Evolutionary conservation across 345 rosid genomes (phyloP), one percentile per base, ranked within the genome.

Genomic region (Iberis pinnata): DNA sequence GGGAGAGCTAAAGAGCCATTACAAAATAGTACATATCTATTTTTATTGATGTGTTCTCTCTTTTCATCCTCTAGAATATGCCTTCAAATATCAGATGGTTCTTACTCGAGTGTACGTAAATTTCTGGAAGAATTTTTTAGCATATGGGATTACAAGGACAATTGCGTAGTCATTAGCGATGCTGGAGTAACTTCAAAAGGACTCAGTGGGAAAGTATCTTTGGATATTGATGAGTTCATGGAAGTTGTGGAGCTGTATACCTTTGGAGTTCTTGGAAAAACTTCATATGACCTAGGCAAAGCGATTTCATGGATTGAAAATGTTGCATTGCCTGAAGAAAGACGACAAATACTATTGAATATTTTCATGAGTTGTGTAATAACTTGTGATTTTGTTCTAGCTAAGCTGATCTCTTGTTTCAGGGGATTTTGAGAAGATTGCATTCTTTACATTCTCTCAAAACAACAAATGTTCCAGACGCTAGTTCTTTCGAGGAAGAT

Each of bases 261-360:
- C n/a, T 62, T 77, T 50, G 79, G 79, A 52, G 63, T 84, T 51
- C 84, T 89, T 31, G 89, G 80, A 16, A 76, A 61, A 37, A 53
- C 54, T 52, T 68, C 76, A 54, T 68, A 68, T 13, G 80, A 86
- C 58, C 24, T 79, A 50, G 76, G 75, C 38, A 47, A 25, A 69
- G 94, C 96, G 53, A 64, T n/a, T n/a, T n/a, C n/a, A n/a, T n/a
- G n/a, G n/a, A n/a, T n/a, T n/a, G n/a, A n/a, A n/a, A n/a, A n/a
- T 86, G 85, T 92, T 74, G 65, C 75, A 25, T 48, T 89, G 63
- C 92, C 95, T 7, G 90, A 82, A 64, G 90, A 80, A 64, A 76
- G 60, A 55, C 76, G 76, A 62, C 87, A 79, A 86, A 96, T 89
- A 73, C 61, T 17, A 14, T 37, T 29, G 20, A 27, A 25, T 38